Percentiles rank a stretch among this genome's conserved stretches.
Evolutionary conservation across 768 basidiomycete genomes (phyloP).

Genomic region (Tricholoma hemisulphureum): DNA sequence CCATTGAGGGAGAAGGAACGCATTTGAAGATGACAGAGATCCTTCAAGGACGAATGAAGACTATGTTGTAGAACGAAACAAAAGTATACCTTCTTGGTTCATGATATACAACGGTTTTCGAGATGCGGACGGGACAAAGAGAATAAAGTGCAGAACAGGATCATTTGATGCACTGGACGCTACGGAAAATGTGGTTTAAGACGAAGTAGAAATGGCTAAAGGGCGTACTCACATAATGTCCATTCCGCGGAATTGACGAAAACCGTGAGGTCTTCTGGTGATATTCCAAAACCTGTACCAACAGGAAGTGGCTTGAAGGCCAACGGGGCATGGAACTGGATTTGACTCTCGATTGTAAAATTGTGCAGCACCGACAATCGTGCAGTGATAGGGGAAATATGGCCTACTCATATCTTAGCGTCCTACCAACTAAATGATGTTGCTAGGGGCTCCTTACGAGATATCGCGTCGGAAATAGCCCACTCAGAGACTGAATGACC

Average conservation of each 20-base stretch:
- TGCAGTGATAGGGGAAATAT: slow-evolving; percentile 64
- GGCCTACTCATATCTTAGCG: slow-evolving; percentile 42
- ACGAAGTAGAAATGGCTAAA: background rate
- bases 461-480: slow-evolving; percentile 67
- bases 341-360: slow-evolving; percentile 92
- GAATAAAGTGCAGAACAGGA: slow-evolving; percentile 88
- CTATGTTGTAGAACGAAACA: background rate
- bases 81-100: slow-evolving; percentile 44
- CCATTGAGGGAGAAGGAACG: slow-evolving; percentile 93
- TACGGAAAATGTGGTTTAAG: slow-evolving; percentile 27
- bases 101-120: slow-evolving; percentile 72
- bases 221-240: slow-evolving; percentile 68
- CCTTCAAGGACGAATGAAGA: slow-evolving; percentile 37
- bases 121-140: slow-evolving; percentile 77
- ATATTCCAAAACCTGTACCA: slow-evolving; percentile 54
- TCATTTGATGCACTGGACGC: slow-evolving; percentile 93
- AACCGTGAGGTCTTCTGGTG: slow-evolving; percentile 81
- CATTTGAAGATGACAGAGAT: slow-evolving; percentile 45
- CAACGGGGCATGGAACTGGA: slow-evolving; percentile 88
- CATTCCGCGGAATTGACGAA: slow-evolving; percentile 97
- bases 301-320: slow-evolving; percentile 64
- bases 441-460: slow-evolving; percentile 46
- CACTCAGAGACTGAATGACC: slow-evolving; percentile 62
- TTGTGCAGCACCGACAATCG: slow-evolving; percentile 73
- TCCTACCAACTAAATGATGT: background rate